Percentiles rank a stretch among this genome's conserved stretches.
These are phyloP conservation scores for Ampelomyces quisqualis DNA, from an alignment of 2,329 filamentous ascomycete species.

Conservation along the genomic window DNA sequence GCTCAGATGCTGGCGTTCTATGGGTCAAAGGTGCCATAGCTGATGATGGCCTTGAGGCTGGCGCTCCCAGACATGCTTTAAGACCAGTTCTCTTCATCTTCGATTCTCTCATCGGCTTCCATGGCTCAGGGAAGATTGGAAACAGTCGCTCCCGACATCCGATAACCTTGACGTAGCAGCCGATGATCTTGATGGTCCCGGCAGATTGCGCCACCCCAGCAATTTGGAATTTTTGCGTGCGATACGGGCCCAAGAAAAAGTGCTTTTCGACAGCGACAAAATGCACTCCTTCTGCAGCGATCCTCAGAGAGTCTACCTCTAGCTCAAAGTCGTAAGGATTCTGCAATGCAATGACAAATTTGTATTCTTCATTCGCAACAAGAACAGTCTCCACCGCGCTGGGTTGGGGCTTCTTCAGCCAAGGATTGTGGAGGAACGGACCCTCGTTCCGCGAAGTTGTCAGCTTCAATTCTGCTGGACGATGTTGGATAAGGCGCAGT, in stretches of 20 bases:
- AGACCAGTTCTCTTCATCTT: constrained; percentile 79
- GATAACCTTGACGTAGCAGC: constrained; percentile 75
- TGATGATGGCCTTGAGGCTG: constrained; percentile 46
- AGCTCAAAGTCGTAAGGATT: constrained; percentile 94
- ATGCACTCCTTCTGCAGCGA: constrained; percentile 71
- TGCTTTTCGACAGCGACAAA: constrained; percentile 68
- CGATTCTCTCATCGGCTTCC: constrained; percentile 66
- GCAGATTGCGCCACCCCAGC: constrained; percentile 65
- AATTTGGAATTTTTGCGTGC: constrained; percentile 76
- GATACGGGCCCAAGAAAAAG: constrained; percentile 74
- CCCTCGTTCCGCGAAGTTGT: constrained; percentile 53
- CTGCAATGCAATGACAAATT: constrained; percentile 80
- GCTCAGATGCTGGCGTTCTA: constrained; percentile 25
- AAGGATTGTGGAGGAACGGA: constrained; percentile 95
- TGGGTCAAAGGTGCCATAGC: constrained; percentile 29
- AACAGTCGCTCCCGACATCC: constrained; percentile 83
- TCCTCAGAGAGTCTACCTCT: constrained; percentile 76
- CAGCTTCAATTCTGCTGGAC: constrained; percentile 35
- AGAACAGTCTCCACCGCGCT: constrained; percentile 65
- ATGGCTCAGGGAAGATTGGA: constrained; percentile 76
- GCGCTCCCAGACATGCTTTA: constrained; percentile 50
- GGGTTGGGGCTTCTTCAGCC: constrained; percentile 65
- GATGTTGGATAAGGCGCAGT: constrained; percentile 36
- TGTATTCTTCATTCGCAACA: constrained; percentile 74
- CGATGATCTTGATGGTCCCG: constrained; percentile 72